phyloP scores from a whole-genome alignment of 331 rosid species.

The Ulmus americana region DNA sequence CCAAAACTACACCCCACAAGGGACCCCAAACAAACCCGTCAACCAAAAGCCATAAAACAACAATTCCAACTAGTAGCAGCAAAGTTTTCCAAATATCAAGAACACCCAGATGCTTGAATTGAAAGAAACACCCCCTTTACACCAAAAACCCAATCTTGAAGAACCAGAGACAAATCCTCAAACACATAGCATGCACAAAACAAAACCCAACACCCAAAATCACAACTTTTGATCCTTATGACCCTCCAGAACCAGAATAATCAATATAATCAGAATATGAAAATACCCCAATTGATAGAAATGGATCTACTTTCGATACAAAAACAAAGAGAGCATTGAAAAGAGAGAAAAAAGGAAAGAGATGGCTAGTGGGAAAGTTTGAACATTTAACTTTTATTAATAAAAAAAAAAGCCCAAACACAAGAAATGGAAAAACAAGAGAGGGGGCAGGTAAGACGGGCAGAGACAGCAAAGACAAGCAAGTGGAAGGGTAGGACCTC shows the following conservation, averaged over 20 bases:
- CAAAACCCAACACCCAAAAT: slow-evolving; percentile 26
- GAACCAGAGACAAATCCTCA: slow-evolving; percentile 24
- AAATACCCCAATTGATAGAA: slow-evolving; percentile 32
- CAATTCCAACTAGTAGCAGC: slow-evolving; percentile 38
- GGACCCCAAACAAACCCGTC: slow-evolving; percentile 24
- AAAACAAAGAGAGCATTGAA: slow-evolving; percentile 25
- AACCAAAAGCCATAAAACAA: slow-evolving; percentile 33
- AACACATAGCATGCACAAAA: slow-evolving; percentile 18
- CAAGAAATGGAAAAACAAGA: slow-evolving; percentile 10
- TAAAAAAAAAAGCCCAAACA: slow-evolving; percentile 21
- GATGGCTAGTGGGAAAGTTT: slow-evolving; percentile 22
- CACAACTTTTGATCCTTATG: slow-evolving; percentile 25
- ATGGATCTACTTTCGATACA: slow-evolving; percentile 35
- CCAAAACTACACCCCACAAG: slow-evolving; percentile 25
- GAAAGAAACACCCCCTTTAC: slow-evolving; percentile 25
- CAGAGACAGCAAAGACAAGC: slow-evolving; percentile 52
- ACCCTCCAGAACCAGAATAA: slow-evolving; percentile 35
- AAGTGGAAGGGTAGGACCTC: slow-evolving; percentile 84
- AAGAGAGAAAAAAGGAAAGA: slow-evolving; percentile 26
- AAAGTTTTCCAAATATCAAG: slow-evolving; percentile 25
- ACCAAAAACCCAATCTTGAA: slow-evolving; percentile 26
- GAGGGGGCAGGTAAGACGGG: slow-evolving; percentile 36
- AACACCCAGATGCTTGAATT: slow-evolving; percentile 48
- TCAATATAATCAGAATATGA: slow-evolving; percentile 23
- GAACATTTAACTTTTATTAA: slow-evolving; percentile 6